phyloP scores from a whole-genome alignment of 768 basidiomycete species.

The Fomitopsis pulvina region DNA sequence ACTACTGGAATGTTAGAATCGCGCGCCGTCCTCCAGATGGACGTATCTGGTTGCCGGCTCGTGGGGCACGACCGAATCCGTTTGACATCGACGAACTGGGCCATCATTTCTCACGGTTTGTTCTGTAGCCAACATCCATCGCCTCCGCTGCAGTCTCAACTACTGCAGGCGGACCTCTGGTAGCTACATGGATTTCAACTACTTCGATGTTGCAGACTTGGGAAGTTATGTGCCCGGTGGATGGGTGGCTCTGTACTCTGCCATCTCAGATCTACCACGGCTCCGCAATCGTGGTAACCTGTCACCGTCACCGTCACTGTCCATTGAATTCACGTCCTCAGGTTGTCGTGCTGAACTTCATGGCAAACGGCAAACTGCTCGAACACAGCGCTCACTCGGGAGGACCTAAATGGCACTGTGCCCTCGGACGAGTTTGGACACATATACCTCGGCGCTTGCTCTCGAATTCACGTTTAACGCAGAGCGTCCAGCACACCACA shows the following conservation, averaged over 20 bases:
- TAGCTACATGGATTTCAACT: too few species aligned
- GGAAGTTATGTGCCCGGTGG: neutral
- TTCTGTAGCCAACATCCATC: neutral
- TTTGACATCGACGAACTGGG: neutral
- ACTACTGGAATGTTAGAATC: neutral
- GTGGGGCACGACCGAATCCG: constrained; percentile 1
- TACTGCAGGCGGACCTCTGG: too few species aligned
- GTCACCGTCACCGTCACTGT: neutral
- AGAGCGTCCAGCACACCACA: too few species aligned
- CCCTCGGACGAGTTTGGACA: too few species aligned
- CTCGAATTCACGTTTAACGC: too few species aligned
- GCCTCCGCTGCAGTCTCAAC: too few species aligned
- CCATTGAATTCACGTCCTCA: neutral
- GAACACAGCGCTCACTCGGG: too few species aligned
- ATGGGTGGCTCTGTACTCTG: neutral
- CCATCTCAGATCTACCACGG: neutral
- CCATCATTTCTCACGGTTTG: constrained; percentile 1
- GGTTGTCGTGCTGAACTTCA: neutral
- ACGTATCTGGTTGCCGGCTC: constrained; percentile 1
- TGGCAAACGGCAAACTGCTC: neutral
- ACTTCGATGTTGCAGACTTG: too few species aligned
- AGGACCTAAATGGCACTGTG: too few species aligned
- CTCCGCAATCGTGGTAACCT: neutral
- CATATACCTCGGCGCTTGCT: too few species aligned
- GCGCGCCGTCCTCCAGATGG: constrained; percentile 2